These are phyloP conservation scores for Cetraspora pellucida DNA, from an alignment of 192 early-diverging fungal species.

Conservation along the genomic window DNA sequence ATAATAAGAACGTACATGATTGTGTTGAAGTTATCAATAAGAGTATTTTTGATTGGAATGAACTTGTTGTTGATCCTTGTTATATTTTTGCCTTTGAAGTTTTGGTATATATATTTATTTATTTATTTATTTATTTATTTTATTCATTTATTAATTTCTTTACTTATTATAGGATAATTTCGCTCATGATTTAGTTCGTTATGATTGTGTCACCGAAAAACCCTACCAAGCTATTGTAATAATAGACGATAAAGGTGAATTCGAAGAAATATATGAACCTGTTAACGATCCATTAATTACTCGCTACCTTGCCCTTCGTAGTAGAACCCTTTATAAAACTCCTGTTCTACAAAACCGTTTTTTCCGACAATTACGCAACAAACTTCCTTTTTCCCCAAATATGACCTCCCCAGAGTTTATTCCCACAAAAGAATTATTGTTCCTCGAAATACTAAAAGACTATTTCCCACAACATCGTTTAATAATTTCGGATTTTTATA, in stretches of 20 bases:
- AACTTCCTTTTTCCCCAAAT: slow-evolving; percentile 85
- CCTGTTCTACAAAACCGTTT: slow-evolving; percentile 59
- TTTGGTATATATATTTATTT: slow-evolving; percentile 59
- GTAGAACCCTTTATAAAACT: slow-evolving; percentile 61
- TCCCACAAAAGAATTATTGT: slow-evolving; percentile 78
- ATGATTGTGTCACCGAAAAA: slow-evolving; percentile 69
- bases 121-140: background rate
- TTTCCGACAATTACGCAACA: slow-evolving; percentile 56
- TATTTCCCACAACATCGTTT: slow-evolving; percentile 88
- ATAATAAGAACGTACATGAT: slow-evolving; percentile 47
- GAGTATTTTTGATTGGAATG: slow-evolving; percentile 90
- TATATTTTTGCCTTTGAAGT: slow-evolving; percentile 98
- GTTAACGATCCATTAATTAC: slow-evolving; percentile 76
- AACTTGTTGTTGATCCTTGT: slow-evolving; percentile 69
- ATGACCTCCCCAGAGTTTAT: slow-evolving; percentile 85
- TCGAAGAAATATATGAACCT: slow-evolving; percentile 82
- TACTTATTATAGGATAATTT: slow-evolving; percentile 80
- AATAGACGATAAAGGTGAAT: slow-evolving; percentile 81
- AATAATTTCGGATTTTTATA: slow-evolving; percentile 87
- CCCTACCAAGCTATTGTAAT: slow-evolving; percentile 84
- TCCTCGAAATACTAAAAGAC: slow-evolving; percentile 74
- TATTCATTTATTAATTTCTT: background rate
- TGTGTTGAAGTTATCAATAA: slow-evolving; percentile 85
- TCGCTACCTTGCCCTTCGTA: slow-evolving; percentile 67
- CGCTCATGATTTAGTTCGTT: slow-evolving; percentile 92